These are phyloP conservation scores for Helotiales sp. DNA, from an alignment of 2,329 filamentous ascomycete species.

Conservation along the genomic window DNA sequence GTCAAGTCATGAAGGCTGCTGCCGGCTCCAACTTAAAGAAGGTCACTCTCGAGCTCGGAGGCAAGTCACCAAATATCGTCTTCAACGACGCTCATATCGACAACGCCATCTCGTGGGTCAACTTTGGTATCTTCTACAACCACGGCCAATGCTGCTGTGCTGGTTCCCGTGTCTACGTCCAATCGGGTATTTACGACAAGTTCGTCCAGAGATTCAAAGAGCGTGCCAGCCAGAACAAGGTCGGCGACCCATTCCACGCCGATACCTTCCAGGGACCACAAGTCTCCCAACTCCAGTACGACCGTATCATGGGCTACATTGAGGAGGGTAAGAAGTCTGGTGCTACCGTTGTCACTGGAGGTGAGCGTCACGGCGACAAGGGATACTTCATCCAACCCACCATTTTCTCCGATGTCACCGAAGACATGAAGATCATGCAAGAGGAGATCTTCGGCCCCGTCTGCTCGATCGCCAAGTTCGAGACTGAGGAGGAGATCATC, in stretches of 20 bases:
- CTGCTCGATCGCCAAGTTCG: slow-evolving; percentile 73
- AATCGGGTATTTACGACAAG: slow-evolving; percentile 72
- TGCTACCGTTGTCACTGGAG: slow-evolving; percentile 67
- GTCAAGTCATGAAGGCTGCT: slow-evolving; percentile 68
- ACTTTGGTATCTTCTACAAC: slow-evolving; percentile 53
- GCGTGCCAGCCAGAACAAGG: slow-evolving; percentile 65
- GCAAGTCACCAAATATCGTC: slow-evolving; percentile 67
- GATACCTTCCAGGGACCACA: slow-evolving; percentile 76
- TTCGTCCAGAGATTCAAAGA: slow-evolving; percentile 70
- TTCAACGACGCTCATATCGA: slow-evolving; percentile 66
- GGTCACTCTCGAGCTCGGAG: slow-evolving; percentile 66
- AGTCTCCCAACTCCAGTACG: slow-evolving; percentile 71
- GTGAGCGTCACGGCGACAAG: slow-evolving; percentile 67
- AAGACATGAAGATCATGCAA: slow-evolving; percentile 76
- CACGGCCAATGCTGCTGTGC: slow-evolving; percentile 57
- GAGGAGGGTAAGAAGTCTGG: slow-evolving; percentile 68
- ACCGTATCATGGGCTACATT: slow-evolving; percentile 72
- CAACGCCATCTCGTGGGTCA: slow-evolving; percentile 67
- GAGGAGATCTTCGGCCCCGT: slow-evolving; percentile 79
- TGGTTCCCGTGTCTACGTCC: slow-evolving; percentile 71
- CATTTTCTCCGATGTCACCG: slow-evolving; percentile 72
- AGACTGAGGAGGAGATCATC: slow-evolving; percentile 69
- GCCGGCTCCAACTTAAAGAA: slow-evolving; percentile 68
- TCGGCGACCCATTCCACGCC: slow-evolving; percentile 69
- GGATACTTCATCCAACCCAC: slow-evolving; percentile 77